Percentiles rank a stretch among this genome's conserved stretches.
Conservation (phyloP, 306 rosid species). For the peach (Prunus persica) region DNA sequence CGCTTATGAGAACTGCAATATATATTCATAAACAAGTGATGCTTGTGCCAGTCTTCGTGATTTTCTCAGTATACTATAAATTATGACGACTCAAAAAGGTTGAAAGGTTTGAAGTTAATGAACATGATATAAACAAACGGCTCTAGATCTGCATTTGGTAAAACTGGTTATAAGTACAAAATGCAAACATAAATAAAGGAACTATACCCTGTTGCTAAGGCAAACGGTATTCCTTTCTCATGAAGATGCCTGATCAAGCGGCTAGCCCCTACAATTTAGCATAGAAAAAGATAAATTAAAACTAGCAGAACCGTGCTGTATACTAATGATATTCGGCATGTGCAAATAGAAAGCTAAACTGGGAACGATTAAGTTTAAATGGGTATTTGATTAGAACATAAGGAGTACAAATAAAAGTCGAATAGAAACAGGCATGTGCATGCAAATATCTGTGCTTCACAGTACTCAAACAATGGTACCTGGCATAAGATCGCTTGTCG, state of each 20-base stretch:
- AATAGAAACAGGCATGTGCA: neutral
- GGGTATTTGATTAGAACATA: neutral
- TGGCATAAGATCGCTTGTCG: constrained; percentile 79
- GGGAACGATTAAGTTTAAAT: neutral
- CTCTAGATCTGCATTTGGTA: constrained; percentile 13
- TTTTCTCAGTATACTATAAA: neutral
- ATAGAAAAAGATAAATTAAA: neutral
- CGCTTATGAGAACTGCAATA: constrained; percentile 65
- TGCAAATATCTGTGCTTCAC: neutral
- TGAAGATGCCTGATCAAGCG: constrained; percentile 73
- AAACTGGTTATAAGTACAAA: neutral
- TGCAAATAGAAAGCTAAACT: neutral
- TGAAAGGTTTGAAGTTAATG: neutral
- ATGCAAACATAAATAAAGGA: constrained; percentile 5
- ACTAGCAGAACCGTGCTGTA: neutral
- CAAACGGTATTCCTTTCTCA: constrained; percentile 70
- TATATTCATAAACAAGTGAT: constrained; percentile 23
- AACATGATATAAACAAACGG: neutral
- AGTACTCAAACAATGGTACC: constrained; percentile 38
- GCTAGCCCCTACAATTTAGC: constrained; percentile 57
- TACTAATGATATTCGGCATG: too few species aligned
- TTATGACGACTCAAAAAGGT: neutral
- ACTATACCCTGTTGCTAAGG: constrained; percentile 80
- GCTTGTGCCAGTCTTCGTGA: constrained; percentile 9
- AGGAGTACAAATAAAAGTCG: neutral